Evolutionary conservation across 352 stramenopile species (phyloP), one percentile per base, ranked within the genome.

Genomic region (Phytophthora podocarpi): DNA sequence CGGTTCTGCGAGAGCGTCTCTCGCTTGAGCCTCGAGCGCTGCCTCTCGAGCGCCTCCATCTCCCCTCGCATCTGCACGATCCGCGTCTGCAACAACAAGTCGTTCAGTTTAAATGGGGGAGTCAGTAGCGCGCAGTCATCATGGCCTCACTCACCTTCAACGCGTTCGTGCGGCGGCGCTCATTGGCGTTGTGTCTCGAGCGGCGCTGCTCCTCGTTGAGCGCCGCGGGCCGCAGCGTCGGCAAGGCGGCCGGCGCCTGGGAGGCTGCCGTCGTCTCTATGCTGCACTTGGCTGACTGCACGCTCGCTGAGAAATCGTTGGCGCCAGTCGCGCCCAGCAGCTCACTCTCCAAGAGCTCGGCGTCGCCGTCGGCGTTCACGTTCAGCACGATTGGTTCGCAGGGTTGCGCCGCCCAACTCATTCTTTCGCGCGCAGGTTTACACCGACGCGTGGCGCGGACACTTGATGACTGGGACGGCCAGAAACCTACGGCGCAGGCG

Each of bases 131-230:
- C 15, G 11, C 12, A 18, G 27, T 37, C 24, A 26, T 30, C 31
- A 36, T 28, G 30, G 13, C 35, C 39, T 30, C 40, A 62, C 47
- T 42, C 32, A 75, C 67, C 50, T 78, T 83, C 26, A 84, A 57
- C 35, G 76, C 76, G 31, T 84, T 82, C 15, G 74, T 86, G 53
- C 82, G 82, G 26, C 67, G 62, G 10, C 82, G 70, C 45, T 91
- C 82, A 35, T 85, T 89, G 20, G 72, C 70, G 39, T 91, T 91
- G 62, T 86, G 82, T 5, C 76, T 67, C 53, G 72, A 69, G 23
- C 76, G 70, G 0, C 82, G 77, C 50, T 85, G 66, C 28, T 75
- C 74, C 6, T 76, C 65, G 7, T 57, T 70, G 24, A 65, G 53
- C 28, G 35, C 12, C n/a, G 47, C 20, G 3, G 43, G 60, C 15